Percentiles rank a stretch among this genome's conserved stretches.
These are phyloP conservation scores for Botryotinia globosa DNA, from an alignment of 2,329 filamentous ascomycete species.

Conservation along the genomic window DNA sequence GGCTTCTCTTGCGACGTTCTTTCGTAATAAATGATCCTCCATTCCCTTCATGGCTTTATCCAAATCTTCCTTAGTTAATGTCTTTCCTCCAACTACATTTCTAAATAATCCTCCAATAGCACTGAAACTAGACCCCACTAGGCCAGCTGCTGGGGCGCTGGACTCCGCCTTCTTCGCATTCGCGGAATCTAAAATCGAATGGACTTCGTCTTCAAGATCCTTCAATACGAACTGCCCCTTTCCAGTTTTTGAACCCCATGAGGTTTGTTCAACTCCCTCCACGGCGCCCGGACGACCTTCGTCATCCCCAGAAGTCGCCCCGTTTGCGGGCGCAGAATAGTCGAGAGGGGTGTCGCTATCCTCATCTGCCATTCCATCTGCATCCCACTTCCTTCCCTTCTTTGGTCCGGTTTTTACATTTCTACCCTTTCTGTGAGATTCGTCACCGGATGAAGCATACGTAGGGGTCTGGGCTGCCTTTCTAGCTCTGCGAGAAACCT, in stretches of 20 bases:
- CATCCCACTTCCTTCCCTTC: constrained; percentile 89
- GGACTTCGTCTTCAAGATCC: constrained; percentile 89
- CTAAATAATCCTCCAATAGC: constrained; percentile 86
- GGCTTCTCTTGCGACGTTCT: constrained; percentile 95
- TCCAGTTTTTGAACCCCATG: constrained; percentile 80
- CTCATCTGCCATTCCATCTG: constrained; percentile 81
- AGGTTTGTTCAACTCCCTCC: constrained; percentile 71
- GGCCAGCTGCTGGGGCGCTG: constrained; percentile 50
- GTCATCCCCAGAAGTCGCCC: constrained; percentile 52
- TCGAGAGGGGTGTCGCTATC: constrained; percentile 76
- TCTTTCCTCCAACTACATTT: constrained; percentile 93
- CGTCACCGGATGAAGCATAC: constrained; percentile 79
- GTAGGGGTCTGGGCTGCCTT: constrained; percentile 61
- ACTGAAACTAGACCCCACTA: constrained; percentile 76
- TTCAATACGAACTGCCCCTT: constrained; percentile 93
- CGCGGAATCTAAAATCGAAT: constrained; percentile 81
- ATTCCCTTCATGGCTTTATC: constrained; percentile 92
- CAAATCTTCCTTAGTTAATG: constrained; percentile 81
- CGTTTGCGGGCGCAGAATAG: constrained; percentile 69
- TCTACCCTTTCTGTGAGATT: constrained; percentile 61
- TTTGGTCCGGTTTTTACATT: constrained; percentile 59
- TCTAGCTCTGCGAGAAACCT: constrained; percentile 77
- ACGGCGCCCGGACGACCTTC: constrained; percentile 58
- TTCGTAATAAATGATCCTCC: constrained; percentile 90
- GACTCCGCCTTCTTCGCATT: constrained; percentile 58